Percentiles rank a stretch among this genome's conserved stretches.
These are phyloP conservation scores for Cladosporium velox DNA, from an alignment of 2,329 filamentous ascomycete species.

Conservation along the genomic window DNA sequence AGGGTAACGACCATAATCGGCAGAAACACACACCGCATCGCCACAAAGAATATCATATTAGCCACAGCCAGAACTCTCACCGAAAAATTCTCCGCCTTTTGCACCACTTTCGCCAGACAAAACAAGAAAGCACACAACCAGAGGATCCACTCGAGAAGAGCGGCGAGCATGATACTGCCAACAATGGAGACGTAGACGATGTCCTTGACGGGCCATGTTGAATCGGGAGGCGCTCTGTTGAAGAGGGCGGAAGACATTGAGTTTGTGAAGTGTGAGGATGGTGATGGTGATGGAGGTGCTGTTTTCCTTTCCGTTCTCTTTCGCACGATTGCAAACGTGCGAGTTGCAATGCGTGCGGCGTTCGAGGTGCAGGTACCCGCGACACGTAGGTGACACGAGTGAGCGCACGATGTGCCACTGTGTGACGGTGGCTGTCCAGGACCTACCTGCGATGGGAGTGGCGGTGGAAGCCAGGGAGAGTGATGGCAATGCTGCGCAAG, in stretches of 20 bases:
- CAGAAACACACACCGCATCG: constrained; percentile 82
- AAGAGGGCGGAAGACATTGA: constrained; percentile 18
- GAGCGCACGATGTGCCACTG: not conserved
- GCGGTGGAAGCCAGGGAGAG: not conserved
- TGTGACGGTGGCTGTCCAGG: constrained; percentile 5
- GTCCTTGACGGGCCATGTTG: constrained; percentile 51
- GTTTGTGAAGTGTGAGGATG: not conserved
- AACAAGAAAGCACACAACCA: constrained; percentile 95
- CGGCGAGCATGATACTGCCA: constrained; percentile 77
- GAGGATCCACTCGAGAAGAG: constrained; percentile 88
- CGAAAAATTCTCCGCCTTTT: constrained; percentile 86
- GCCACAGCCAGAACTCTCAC: constrained; percentile 75
- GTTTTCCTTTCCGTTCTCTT: not conserved
- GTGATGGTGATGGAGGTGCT: not conserved
- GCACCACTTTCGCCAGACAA: constrained; percentile 82
- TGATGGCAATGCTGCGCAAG: not conserved
- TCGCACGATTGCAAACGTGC: not conserved
- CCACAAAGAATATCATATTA: constrained; percentile 72
- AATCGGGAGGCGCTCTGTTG: constrained; percentile 11
- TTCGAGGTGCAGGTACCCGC: not conserved
- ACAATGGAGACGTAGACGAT: constrained; percentile 83
- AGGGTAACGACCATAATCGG: constrained; percentile 94
- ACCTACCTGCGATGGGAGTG: not conserved
- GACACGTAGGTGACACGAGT: constrained; percentile 7
- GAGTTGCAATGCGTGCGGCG: not conserved